Evolutionary conservation across 192 early-diverging fungal genomes (phyloP).

Genomic region (Helicostylum pulchrum): DNA sequence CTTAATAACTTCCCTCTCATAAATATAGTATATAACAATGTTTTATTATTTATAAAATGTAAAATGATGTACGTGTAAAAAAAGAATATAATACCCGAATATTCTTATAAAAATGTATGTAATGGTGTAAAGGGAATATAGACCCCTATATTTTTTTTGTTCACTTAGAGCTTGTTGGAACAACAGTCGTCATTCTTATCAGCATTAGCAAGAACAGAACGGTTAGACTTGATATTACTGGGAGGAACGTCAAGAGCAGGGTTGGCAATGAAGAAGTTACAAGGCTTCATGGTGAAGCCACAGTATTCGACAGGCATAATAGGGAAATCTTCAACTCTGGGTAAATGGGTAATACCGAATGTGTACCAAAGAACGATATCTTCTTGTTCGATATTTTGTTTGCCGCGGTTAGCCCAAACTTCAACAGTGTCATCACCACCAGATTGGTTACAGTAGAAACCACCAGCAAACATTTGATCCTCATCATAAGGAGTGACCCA

Average conservation of each 20-base stretch:
- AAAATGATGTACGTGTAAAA: too few species aligned
- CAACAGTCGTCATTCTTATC: constrained; percentile 16
- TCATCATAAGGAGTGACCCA: constrained; percentile 42
- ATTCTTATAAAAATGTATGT: too few species aligned
- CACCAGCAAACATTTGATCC: constrained; percentile 38
- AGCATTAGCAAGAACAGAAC: constrained; percentile 25
- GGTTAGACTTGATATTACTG: constrained; percentile 30
- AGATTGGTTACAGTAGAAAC: constrained; percentile 42
- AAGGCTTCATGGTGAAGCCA: constrained; percentile 38
- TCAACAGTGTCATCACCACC: constrained; percentile 25
- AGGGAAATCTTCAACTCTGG: constrained; percentile 39
- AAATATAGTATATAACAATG: too few species aligned
- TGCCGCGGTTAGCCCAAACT: constrained; percentile 24
- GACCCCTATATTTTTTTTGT: too few species aligned
- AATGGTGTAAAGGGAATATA: too few species aligned
- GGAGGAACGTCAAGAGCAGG: constrained; percentile 36
- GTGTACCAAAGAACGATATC: constrained; percentile 40
- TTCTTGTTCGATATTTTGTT: constrained; percentile 18
- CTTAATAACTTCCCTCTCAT: too few species aligned
- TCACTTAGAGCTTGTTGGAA: constrained; percentile 20
- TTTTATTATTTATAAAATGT: too few species aligned
- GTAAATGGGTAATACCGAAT: constrained; percentile 40
- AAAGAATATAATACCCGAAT: too few species aligned
- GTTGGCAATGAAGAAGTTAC: constrained; percentile 39
- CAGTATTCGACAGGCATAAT: constrained; percentile 38